Base-by-base conservation (phyloP, 169 alveolate genomes). In the Theileria sp. region DNA sequence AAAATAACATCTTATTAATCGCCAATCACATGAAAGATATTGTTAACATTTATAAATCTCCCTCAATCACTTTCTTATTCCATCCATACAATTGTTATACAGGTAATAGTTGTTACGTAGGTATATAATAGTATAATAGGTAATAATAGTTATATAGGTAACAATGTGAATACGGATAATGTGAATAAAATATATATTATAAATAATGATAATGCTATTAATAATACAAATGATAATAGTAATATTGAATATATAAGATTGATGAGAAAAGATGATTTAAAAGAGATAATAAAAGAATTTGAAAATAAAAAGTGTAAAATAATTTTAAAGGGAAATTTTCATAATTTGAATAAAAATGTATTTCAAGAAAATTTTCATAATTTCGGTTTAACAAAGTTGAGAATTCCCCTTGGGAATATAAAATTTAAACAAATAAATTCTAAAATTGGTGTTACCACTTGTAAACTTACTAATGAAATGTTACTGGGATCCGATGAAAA, bases 11-110 rank as follows among this genome's bases (percentile, higher is more conserved):
- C 23, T 54, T 83, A 15, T 77, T 77, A 49, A 23, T 77, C 15
- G 77, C 86, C 0, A 73, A 83, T 51, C 69, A 38, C 8, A 36
- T 75, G 50, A 61, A 77, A 8, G 89, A 70, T 21, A 49, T 83
- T 62, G 72, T 49, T 19, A 71, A 49, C 76, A 80, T 77, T 19
- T 83, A 50, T 30, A 66, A 77, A 69, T 56, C 9, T 34, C 89
- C 89, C 3, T 76, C 86, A 28, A 38, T 83, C 67, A 58, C 67
- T n/a, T 58, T 25, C 67, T 30, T 44, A 4, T 44, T 44, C 8
- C 54, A 44, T 44, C 54, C 54, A 7, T 44, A 44, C 54, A 32
- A 32, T 54, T 19, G 30, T 13, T 1, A 58, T 58, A 8, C 8
- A 21, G 67, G 13, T 58, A 58, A 2, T 54, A 54, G 7, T 54